Conservation (phyloP, 148 eudicot species). For the Rhododendron ferrugineum region DNA sequence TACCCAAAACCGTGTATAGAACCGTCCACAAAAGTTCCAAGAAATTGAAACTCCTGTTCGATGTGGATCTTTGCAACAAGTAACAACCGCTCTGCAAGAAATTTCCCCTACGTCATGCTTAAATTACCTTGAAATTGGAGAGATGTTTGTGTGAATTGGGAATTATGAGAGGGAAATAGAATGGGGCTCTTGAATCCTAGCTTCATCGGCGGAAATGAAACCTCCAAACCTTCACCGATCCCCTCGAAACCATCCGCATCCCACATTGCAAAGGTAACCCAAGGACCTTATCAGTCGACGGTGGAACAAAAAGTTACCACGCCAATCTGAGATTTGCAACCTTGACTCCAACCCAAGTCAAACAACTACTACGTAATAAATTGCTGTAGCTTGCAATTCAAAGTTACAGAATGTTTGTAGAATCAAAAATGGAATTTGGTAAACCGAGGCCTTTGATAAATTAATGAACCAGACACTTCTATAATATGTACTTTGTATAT, state of each 20-base stretch:
- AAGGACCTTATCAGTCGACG: background rate
- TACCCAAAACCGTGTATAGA: conserved; percentile 35
- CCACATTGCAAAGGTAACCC: background rate
- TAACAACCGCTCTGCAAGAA: conserved; percentile 71
- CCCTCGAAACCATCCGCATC: background rate
- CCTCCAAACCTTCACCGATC: background rate
- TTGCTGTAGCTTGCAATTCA: background rate
- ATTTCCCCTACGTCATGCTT: conserved; percentile 59
- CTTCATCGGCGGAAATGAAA: background rate
- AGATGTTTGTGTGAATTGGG: background rate
- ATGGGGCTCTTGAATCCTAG: background rate
- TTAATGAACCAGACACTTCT: background rate
- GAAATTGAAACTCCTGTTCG: conserved; percentile 40
- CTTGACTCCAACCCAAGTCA: background rate
- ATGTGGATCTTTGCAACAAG: conserved; percentile 50
- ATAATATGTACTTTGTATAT: background rate
- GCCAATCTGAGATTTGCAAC: background rate
- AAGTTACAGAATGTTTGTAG: background rate
- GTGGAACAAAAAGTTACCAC: background rate
- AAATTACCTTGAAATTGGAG: conserved; percentile 32
- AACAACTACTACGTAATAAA: background rate
- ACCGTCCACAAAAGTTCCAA: conserved; percentile 51
- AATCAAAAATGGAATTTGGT: background rate
- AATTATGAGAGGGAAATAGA: background rate
- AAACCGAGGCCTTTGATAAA: background rate